Base-by-base conservation (phyloP, 2,329 filamentous ascomycete genomes). In the Colletotrichum sp. region DNA sequence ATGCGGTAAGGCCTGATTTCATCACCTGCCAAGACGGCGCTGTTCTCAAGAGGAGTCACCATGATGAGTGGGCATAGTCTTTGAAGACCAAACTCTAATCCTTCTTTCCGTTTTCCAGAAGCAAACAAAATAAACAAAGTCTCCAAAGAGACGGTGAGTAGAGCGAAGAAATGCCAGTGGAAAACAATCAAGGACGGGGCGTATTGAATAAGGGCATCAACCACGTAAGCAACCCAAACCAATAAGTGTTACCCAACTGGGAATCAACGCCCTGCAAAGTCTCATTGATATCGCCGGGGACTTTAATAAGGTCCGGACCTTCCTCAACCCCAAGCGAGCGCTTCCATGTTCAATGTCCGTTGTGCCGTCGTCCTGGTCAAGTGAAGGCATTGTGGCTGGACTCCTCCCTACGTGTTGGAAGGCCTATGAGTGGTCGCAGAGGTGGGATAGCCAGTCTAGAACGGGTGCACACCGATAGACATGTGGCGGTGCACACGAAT, bases 1-100 rank as follows among this genome's bases (percentile, higher is more conserved):
- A 92, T 89, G 72, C 84, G 89, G 83, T 92, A 92, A 67, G 88
- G 87, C 80, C 87, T 88, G 59, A 92, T 81, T 77, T 90, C 88
- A 59, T 89, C 85, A 18, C 82, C 83, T 65, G 83, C 57, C n/a
- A 75, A 39, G 18, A 66, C 32, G 18, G 48, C 67, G 26, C 71
- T 66, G 30, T 48, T 28, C 21, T 74, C 72, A 24, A 63, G 52
- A 21, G 48, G 36, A 16, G 26, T 71, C 21, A 66, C 71, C 74
- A 75, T 75, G 48, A 4, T 71, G n/a, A 55, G 52, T 26, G 57
- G 21, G 61, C 72, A 75, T 28, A 7, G 32, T 8, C 24, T 2
- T 34, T 5, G 34, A 24, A 1, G 21, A 67, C 32, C 24, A 10
- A 26, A 68, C 28, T 24, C 10, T 24, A 34, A 68, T 21, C n/a